Evolutionary conservation across 331 rosid genomes (phyloP).

Genomic region (Arachis monticola): DNA sequence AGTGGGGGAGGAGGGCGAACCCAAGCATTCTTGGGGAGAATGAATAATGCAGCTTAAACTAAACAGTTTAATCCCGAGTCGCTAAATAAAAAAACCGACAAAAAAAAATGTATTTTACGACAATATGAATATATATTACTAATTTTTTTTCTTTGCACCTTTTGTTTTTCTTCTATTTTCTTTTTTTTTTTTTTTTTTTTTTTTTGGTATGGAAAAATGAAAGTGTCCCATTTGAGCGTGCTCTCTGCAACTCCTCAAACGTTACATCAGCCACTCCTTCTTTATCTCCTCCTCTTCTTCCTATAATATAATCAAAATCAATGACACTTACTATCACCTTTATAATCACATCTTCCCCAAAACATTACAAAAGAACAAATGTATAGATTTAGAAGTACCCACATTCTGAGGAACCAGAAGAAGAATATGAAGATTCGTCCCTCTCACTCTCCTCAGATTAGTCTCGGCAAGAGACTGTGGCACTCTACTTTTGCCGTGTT

Average conservation of each 20-base stretch:
- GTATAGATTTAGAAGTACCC: conserved; percentile 29
- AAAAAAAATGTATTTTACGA: no score
- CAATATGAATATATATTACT: no score
- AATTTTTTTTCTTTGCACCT: no score
- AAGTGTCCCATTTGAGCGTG: conserved; percentile 65
- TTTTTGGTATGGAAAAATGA: conserved; percentile 38
- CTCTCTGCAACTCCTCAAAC: conserved; percentile 73
- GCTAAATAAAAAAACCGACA: no score
- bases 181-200: conserved; percentile 53
- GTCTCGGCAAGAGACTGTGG: conserved; percentile 41
- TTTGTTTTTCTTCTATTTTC: no score
- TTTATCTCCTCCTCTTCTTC: conserved; percentile 70
- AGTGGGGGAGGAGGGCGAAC: no score
- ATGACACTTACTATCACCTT: neutral
- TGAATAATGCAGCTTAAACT: no score
- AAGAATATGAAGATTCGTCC: conserved; percentile 48
- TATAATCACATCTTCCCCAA: neutral
- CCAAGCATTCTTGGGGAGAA: no score
- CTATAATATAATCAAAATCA: conserved; percentile 40
- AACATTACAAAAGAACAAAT: neutral
- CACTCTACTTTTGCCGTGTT: conserved; percentile 14
- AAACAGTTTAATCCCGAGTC: no score
- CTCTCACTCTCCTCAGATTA: conserved; percentile 50
- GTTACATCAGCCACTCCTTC: conserved; percentile 70
- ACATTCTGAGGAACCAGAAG: conserved; percentile 61